phyloP scores from a whole-genome alignment of 2,329 filamentous ascomycete genomes.

The Aspergillus novoparasiticus region DNA sequence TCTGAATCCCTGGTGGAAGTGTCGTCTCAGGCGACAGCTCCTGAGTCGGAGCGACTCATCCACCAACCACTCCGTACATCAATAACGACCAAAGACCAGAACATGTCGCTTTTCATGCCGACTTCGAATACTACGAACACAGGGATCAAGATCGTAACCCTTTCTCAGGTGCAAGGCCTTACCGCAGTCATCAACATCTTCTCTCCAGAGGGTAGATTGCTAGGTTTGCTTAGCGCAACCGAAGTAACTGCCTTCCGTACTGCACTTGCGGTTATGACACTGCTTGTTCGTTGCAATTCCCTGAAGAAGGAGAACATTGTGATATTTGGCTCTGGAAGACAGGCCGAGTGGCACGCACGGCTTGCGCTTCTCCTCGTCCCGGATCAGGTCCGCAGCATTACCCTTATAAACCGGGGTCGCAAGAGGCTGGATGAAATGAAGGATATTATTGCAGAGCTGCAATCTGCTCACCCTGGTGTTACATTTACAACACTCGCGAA shows the following conservation, averaged over 20 bases:
- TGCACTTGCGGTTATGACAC: conserved; percentile 69
- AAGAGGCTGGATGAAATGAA: conserved; percentile 59
- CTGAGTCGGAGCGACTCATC: conserved; percentile 32
- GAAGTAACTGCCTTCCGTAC: conserved; percentile 81
- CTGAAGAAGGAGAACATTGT: conserved; percentile 40
- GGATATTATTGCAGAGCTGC: conserved; percentile 35
- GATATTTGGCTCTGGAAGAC: conserved; percentile 53
- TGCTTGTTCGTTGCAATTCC: conserved; percentile 54
- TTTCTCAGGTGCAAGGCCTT: conserved; percentile 44
- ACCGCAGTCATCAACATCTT: conserved; percentile 72
- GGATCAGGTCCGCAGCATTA: conserved; percentile 60
- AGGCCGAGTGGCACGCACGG: conserved; percentile 54
- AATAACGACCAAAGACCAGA: conserved; percentile 42
- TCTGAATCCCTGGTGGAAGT: conserved; percentile 37
- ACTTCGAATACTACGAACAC: conserved; percentile 65
- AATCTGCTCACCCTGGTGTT: conserved; percentile 39
- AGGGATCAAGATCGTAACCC: conserved; percentile 73
- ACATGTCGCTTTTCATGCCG: conserved; percentile 74
- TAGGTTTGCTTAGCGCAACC: conserved; percentile 71
- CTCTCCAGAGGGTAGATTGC: conserved; percentile 60
- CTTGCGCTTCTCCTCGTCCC: conserved; percentile 52
- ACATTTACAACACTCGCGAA: conserved; percentile 50
- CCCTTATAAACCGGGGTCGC: conserved; percentile 72
- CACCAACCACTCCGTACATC: conserved; percentile 48
- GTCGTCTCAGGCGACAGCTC: conserved; percentile 31